Percentiles rank a stretch among this genome's conserved stretches.
Evolutionary conservation across 441 rosid species (phyloP).

Genomic region (Adansonia madagascariensis): DNA sequence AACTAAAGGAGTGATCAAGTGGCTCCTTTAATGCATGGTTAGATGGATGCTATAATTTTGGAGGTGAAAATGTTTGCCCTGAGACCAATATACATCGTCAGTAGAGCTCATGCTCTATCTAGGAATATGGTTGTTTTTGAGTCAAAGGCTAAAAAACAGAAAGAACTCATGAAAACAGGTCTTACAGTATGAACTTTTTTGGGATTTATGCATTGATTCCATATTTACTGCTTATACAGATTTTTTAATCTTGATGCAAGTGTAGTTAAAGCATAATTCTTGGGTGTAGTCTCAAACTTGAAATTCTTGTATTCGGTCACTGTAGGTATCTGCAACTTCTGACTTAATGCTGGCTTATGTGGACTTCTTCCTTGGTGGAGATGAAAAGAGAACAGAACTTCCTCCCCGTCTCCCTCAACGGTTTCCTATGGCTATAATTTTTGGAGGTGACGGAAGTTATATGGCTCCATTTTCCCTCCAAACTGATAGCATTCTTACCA

Average conservation of each 20-base stretch:
- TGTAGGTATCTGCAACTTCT: slow-evolving; percentile 93
- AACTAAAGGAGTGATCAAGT: neutral
- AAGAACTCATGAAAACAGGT: neutral
- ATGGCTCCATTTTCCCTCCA: slow-evolving; percentile 97
- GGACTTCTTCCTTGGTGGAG: slow-evolving; percentile 99
- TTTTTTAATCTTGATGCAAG: neutral
- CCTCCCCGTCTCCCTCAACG: slow-evolving; percentile 86
- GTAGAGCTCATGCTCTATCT: slow-evolving; percentile 14
- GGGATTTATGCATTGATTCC: slow-evolving; percentile 22
- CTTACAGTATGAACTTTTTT: neutral
- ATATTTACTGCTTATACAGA: slow-evolving; percentile 3
- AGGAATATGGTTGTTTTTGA: neutral
- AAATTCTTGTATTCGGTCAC: slow-evolving; percentile 21
- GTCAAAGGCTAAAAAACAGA: neutral
- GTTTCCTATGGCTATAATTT: slow-evolving; percentile 81
- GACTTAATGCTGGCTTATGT: slow-evolving; percentile 96
- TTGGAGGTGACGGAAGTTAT: slow-evolving; percentile 99
- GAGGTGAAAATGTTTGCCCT: slow-evolving; percentile 10
- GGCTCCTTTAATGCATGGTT: neutral
- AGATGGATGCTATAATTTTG: neutral
- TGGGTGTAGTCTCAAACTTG: neutral
- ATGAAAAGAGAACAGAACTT: slow-evolving; percentile 94
- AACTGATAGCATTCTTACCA: slow-evolving; percentile 88
- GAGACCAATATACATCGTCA: neutral
- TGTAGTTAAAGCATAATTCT: neutral